phyloP scores from a whole-genome alignment of 768 basidiomycete genomes.

The Mycena epipterygia region DNA sequence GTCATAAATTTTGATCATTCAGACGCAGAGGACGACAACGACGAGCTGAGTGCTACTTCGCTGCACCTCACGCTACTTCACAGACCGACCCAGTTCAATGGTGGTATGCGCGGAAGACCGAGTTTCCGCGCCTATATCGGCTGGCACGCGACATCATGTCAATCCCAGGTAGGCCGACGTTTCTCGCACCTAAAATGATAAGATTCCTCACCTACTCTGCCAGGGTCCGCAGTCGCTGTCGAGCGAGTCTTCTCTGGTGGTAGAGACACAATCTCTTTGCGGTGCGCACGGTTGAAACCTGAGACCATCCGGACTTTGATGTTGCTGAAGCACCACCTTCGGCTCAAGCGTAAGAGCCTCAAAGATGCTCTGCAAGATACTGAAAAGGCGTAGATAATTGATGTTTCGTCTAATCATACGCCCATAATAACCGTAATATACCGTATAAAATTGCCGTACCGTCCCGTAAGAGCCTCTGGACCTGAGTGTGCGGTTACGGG shows the following conservation, averaged over 20 bases:
- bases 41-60: neutral
- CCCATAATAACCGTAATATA: slow-evolving; percentile 12
- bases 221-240: neutral
- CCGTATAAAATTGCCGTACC: slow-evolving; percentile 6
- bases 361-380: neutral
- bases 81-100: neutral
- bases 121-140: slow-evolving; percentile 14
- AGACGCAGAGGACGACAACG: neutral
- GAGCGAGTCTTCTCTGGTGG: neutral
- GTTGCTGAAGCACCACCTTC: slow-evolving; percentile 4
- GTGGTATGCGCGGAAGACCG: too few species aligned
- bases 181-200: neutral
- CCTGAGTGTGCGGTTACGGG: neutral
- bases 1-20: neutral
- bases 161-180: neutral
- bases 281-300: neutral
- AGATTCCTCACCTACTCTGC: neutral
- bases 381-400: neutral
- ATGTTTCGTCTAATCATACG: neutral
- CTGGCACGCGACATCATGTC: slow-evolving; percentile 23
- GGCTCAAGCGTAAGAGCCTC: neutral
- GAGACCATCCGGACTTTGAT: slow-evolving; percentile 9
- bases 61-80: neutral
- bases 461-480: neutral
- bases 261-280: neutral